Base-by-base conservation (phyloP, 331 rosid genomes). In the Rosa hybrid region DNA sequence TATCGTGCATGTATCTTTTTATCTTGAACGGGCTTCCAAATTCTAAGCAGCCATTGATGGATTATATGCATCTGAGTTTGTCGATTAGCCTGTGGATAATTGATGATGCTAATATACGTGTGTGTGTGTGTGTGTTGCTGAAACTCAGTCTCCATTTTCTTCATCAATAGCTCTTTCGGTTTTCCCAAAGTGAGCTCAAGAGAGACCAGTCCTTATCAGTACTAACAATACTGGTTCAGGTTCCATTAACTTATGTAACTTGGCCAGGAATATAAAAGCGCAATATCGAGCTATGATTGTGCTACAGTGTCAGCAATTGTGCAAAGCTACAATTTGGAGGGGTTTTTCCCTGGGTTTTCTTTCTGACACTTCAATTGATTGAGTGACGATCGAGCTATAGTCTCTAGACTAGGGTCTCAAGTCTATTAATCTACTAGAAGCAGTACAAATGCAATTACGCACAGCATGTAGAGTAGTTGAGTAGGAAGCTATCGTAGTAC, bases 141-240 rank as follows among this genome's bases (percentile, higher is more conserved):
- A 12, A 30, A 27, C 44, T 38, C 18, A 30, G 21, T 23, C 16
- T 12, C 17, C 67, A 23, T 10, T 60, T 60, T 60, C 38, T 11
- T 23, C 17, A 23, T 60, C 42, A 2, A 30, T 21, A 62, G 17
- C 14, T 60, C 38, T 27, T 30, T 25, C 20, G 34, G 8, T 12
- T 62, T 62, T 62, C 8, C 68, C 46, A 16, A 65, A 38, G 21
- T 38, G 21, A 38, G 11, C 71, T 65, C 13, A 38, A 65, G 46
- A 38, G 44, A 39, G 72, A 34, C 72, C 12, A 6, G 48, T 67
- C 72, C 48, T 67, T 67, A 67, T 67, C 48, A 67, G 72, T 67
- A 39, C 13, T 38, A 42, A 38, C 46, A 17, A 67, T 8, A 17
- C 48, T 8, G 23, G 6, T 38, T 67, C 25, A 20, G 17, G 23